These are phyloP conservation scores for Casuarina cunninghamiana DNA, from an alignment of 306 rosid species.

Conservation along the genomic window DNA sequence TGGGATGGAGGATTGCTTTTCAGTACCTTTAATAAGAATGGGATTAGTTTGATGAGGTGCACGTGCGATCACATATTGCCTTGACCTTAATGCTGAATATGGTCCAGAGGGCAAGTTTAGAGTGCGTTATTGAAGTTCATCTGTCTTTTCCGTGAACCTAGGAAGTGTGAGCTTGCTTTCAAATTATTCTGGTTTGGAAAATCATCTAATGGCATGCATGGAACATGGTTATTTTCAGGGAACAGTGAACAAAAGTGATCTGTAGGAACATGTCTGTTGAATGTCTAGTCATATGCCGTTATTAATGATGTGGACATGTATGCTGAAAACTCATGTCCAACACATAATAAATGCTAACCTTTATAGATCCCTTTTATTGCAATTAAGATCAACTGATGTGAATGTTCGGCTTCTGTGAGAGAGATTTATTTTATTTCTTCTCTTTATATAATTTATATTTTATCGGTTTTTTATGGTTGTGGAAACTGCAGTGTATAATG, in stretches of 20 bases:
- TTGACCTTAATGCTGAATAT: not conserved
- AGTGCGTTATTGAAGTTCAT: not conserved
- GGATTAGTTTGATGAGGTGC: not conserved
- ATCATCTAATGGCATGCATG: not conserved
- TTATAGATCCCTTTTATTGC: not conserved
- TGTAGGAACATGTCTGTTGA: not conserved
- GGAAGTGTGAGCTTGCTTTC: not conserved
- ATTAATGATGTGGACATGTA: not conserved
- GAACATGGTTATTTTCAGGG: not conserved
- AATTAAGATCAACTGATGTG: not conserved
- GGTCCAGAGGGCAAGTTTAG: not conserved
- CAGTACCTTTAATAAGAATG: not conserved
- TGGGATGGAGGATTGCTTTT: not conserved
- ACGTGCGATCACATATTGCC: not conserved
- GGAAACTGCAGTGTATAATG: conserved; percentile 51
- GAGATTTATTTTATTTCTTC: not conserved
- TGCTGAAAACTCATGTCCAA: not conserved
- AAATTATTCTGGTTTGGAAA: not conserved
- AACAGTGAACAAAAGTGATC: not conserved
- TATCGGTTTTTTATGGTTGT: conserved; percentile 22
- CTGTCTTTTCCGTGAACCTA: not conserved
- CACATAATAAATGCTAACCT: not conserved
- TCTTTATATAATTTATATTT: conserved; percentile 9
- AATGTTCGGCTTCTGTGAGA: not conserved
- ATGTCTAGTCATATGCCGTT: not conserved